Conservation (phyloP, 1,139 yeast genomes). For the Yamadazyma atlantica region DNA sequence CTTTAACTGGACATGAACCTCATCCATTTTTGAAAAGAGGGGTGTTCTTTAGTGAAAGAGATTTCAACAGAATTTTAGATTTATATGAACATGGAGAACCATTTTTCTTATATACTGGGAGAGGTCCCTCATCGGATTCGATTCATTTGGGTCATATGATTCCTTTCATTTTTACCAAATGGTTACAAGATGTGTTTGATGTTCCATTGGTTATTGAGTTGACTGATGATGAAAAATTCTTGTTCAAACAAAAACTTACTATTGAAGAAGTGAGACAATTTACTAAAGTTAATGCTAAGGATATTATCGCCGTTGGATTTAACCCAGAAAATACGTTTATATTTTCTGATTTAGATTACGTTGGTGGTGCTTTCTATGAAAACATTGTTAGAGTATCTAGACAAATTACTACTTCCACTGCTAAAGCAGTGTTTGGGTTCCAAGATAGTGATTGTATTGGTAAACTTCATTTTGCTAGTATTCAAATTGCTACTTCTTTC, state of each 20-base stretch:
- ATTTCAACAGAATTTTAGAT: conserved; percentile 74
- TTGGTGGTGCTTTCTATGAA: conserved; percentile 94
- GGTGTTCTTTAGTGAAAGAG: conserved; percentile 90
- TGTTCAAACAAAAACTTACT: conserved; percentile 87
- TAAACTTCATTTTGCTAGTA: conserved; percentile 89
- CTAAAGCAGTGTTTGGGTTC: conserved; percentile 97
- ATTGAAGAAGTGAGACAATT: conserved; percentile 84
- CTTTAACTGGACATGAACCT: conserved; percentile 88
- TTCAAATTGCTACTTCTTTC: conserved; percentile 95
- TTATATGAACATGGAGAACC: conserved; percentile 93
- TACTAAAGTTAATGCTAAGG: conserved; percentile 83
- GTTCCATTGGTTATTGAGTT: conserved; percentile 94
- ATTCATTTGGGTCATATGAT: conserved; percentile 98
- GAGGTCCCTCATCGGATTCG: conserved; percentile 95
- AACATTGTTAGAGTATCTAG: conserved; percentile 92
- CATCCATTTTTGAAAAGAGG: conserved; percentile 92
- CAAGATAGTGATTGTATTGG: conserved; percentile 95
- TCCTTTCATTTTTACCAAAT: conserved; percentile 92
- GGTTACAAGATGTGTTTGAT: conserved; percentile 98
- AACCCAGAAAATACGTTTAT: conserved; percentile 93
- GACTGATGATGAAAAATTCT: conserved; percentile 96
- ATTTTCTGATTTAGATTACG: conserved; percentile 86
- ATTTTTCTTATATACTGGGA: conserved; percentile 93
- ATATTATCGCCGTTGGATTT: conserved; percentile 92
- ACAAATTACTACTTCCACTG: conserved; percentile 94